phyloP scores from a whole-genome alignment of 1,284 basidiomycete species.

The Cryptococcus depauperatus region DNA sequence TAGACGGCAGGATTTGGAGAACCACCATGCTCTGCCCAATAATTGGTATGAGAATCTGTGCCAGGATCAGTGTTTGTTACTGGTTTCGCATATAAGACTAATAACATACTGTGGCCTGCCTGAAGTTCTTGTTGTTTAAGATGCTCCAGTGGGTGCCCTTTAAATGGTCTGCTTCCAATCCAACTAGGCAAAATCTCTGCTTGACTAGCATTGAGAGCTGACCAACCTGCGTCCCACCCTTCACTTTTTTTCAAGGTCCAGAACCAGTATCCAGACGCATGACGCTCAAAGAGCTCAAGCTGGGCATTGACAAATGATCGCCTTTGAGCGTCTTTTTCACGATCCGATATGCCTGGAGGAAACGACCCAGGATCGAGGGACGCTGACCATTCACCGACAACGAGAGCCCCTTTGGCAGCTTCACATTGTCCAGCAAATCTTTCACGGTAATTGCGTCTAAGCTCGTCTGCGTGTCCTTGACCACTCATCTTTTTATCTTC shows the following conservation, averaged over 20 bases:
- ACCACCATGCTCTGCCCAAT: conserved; percentile 53
- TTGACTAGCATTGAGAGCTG: conserved; percentile 59
- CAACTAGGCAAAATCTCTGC: conserved; percentile 55
- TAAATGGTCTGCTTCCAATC: conserved; percentile 42
- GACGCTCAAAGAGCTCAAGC: conserved; percentile 58
- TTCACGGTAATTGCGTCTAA: conserved; percentile 19
- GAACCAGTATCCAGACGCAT: conserved; percentile 71
- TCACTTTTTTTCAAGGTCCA: conserved; percentile 79
- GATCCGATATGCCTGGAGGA: conserved; percentile 46
- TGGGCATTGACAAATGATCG: conserved; percentile 58
- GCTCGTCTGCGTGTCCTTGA: conserved; percentile 51
- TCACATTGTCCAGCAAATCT: conserved; percentile 19
- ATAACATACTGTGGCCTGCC: conserved; percentile 47
- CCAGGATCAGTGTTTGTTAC: neutral
- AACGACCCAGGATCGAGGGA: conserved; percentile 64
- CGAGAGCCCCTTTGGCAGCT: conserved; percentile 52
- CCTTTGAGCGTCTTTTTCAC: conserved; percentile 49
- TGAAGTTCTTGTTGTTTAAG: conserved; percentile 44
- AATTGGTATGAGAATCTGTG: conserved; percentile 52
- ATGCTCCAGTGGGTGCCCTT: conserved; percentile 27
- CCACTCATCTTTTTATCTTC: conserved; percentile 56
- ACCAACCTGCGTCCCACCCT: conserved; percentile 67
- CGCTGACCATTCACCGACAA: conserved; percentile 79
- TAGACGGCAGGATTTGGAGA: conserved; percentile 60
- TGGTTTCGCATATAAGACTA: no score